Evolutionary conservation across 805 yeast genomes (phyloP).

Genomic region (Suhomyces xylopsoci): DNA sequence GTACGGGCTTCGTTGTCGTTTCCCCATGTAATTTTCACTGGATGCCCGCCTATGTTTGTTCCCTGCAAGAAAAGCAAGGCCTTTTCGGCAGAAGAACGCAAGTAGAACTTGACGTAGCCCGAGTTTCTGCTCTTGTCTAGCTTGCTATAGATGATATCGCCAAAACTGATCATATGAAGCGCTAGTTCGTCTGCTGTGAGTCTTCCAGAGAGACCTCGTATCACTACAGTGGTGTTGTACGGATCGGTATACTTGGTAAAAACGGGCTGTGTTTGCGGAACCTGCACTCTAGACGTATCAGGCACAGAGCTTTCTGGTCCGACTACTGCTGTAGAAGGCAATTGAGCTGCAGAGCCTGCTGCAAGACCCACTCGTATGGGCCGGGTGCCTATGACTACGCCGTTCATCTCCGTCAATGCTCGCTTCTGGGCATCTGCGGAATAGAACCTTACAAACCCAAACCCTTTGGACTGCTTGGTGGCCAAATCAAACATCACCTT

Average conservation of each 20-base stretch:
- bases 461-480: constrained; percentile 74
- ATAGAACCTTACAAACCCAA: constrained; percentile 82
- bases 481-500: constrained; percentile 74
- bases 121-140: constrained; percentile 16
- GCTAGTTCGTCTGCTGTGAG: constrained; percentile 63
- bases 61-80: constrained; percentile 37
- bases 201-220: constrained; percentile 60
- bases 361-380: constrained; percentile 69
- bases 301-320: constrained; percentile 12
- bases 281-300: constrained; percentile 14
- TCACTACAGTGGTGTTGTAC: constrained; percentile 70
- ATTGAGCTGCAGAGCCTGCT: constrained; percentile 23
- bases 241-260: constrained; percentile 73
- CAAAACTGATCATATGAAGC: constrained; percentile 61
- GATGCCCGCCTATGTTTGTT: constrained; percentile 23
- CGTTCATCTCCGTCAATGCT: constrained; percentile 81
- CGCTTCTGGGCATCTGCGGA: constrained; percentile 64
- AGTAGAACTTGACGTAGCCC: constrained; percentile 26
- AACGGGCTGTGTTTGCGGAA: constrained; percentile 50
- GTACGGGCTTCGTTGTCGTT: constrained; percentile 12
- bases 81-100: constrained; percentile 34
- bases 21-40: constrained; percentile 33
- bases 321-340: constrained; percentile 16
- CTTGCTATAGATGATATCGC: constrained; percentile 37
- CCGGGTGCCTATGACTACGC: constrained; percentile 64